Evolutionary conservation across 148 eudicot genomes (phyloP).

Genomic region (Spergularia marina): DNA sequence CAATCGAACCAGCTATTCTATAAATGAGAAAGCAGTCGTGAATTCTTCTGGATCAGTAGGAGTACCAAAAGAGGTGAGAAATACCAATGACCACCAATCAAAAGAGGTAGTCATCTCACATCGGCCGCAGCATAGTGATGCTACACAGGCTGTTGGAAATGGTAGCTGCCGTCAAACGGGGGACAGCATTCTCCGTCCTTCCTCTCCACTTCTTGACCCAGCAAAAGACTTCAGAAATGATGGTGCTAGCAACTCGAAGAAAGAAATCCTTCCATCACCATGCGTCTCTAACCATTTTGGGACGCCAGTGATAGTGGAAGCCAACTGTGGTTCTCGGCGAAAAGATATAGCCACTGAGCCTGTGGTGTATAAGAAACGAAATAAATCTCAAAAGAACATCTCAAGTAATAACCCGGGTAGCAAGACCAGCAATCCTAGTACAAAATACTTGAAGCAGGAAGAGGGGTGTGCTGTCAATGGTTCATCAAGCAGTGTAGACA

Average conservation of each 20-base stretch:
- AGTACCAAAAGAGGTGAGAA: conserved; percentile 5
- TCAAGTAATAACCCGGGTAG: conserved; percentile 15
- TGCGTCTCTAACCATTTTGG: conserved; percentile 5
- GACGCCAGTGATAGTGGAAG: conserved; percentile 10
- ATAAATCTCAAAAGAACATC: conserved; percentile 25
- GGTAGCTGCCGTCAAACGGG: background rate
- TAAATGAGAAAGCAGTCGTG: conserved; percentile 6
- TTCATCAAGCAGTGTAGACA: conserved; percentile 26
- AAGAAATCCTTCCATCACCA: background rate
- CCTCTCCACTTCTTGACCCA: background rate
- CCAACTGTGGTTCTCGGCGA: background rate
- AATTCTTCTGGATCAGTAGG: conserved; percentile 2
- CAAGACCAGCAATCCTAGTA: conserved; percentile 20
- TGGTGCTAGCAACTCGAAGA: background rate
- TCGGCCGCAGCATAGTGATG: background rate
- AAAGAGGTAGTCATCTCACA: background rate
- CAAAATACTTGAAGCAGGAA: conserved; percentile 15
- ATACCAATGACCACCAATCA: conserved; percentile 7
- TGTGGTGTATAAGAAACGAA: conserved; percentile 35
- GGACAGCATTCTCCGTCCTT: background rate
- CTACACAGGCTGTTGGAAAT: background rate
- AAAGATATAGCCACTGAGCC: conserved; percentile 21
- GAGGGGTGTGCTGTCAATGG: conserved; percentile 22
- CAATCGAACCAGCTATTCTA: background rate
- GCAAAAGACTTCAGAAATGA: conserved; percentile 7